Base-by-base conservation (phyloP, 2,329 filamentous ascomycete species). In the Diaporthe sp. region DNA sequence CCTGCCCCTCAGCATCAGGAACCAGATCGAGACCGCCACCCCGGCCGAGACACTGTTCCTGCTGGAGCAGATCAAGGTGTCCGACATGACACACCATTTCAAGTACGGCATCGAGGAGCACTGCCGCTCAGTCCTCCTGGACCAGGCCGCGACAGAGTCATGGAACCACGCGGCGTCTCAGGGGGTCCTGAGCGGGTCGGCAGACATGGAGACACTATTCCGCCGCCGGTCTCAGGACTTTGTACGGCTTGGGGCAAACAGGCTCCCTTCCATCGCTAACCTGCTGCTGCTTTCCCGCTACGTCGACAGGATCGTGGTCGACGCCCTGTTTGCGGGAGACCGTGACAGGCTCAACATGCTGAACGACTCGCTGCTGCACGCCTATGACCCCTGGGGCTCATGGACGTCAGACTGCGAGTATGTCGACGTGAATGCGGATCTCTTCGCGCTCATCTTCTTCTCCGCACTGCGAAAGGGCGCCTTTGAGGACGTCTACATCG, bases 401-500 rank as follows among this genome's bases (percentile, higher is more conserved):
- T 74, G 76, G 72, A 76, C 79, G 4, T 53, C 49, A 15, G 62
- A 78, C 55, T 79, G 78, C 39, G 80, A 79, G 15, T 76, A 79
- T 6, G 81, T 88, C n/a, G 85, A 89, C 78, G 79, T 86, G 22
- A 85, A 86, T 75, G 84, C 87, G 0, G 90, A 92, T 78, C 85
- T 92, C 8, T 84, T 92, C 71, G 86, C 88, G 0, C 85, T 92
- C 49, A 86, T 89, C 1, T 85, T 91, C 72, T 92, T 92, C 79
- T 91, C 88, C 75, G 87, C 89, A 0, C 85, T 90, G 39, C 85
- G 90, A 34, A 89, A 88, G 78, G 84, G 86, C 8, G 90, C 88
- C 0, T 88, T 92, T 58, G 90, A 92, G 76, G 90, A 93, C 75
- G 89, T 92, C 0, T 92, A 92, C 79, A 84, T 90, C 17, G 91